Conservation (phyloP, 2,329 filamentous ascomycete species). For the Hymenoscyphus albidus region DNA sequence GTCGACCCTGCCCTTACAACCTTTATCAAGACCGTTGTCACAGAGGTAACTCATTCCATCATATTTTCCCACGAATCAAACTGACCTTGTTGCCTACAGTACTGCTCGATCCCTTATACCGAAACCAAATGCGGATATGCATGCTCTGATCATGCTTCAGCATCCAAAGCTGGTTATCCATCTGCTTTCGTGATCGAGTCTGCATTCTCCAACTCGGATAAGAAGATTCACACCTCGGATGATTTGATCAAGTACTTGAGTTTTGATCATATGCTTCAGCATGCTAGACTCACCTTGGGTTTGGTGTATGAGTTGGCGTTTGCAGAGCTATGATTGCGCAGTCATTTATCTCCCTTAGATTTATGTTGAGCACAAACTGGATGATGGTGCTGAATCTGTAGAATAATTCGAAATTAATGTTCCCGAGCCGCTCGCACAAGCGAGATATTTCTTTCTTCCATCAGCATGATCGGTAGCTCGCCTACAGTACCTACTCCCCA, state of each 20-base stretch:
- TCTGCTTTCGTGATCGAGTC: slow-evolving; percentile 75
- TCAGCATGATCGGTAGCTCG: neutral
- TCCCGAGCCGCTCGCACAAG: neutral
- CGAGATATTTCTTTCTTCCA: neutral
- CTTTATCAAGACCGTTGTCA: slow-evolving; percentile 88
- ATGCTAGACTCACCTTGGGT: slow-evolving; percentile 78
- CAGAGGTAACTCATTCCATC: slow-evolving; percentile 44
- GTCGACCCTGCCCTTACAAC: slow-evolving; percentile 77
- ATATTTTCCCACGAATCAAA: neutral
- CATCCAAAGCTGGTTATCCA: slow-evolving; percentile 70
- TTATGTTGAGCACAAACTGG: neutral
- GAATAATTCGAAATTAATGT: neutral
- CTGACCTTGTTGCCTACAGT: slow-evolving; percentile 42
- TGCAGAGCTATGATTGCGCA: slow-evolving; percentile 44
- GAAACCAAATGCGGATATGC: slow-evolving; percentile 88
- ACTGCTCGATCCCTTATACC: slow-evolving; percentile 84
- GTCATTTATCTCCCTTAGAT: neutral
- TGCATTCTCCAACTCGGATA: slow-evolving; percentile 61
- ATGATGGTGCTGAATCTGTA: neutral
- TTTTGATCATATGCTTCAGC: slow-evolving; percentile 90
- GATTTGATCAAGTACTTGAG: slow-evolving; percentile 69
- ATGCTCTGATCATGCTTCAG: slow-evolving; percentile 71
- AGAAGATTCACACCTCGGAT: slow-evolving; percentile 66
- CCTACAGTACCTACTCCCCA: neutral
- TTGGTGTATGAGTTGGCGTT: slow-evolving; percentile 82